Evolutionary conservation across 768 basidiomycete species (phyloP).

Genomic region (Hypholoma fasciculare): DNA sequence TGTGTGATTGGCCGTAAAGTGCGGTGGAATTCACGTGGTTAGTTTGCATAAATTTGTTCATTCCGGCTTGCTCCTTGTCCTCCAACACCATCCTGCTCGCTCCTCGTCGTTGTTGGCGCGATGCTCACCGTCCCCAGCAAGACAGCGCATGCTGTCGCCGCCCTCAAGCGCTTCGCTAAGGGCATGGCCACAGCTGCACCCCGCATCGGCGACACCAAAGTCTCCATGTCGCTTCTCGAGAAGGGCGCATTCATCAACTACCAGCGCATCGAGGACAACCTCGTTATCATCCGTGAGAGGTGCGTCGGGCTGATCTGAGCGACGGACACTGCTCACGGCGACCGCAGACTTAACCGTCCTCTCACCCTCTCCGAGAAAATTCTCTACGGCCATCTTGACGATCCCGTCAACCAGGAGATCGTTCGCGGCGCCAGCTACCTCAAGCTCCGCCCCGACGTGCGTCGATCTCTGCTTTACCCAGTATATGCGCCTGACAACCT

Average conservation of each 20-base stretch:
- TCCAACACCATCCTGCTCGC: conserved; percentile 25
- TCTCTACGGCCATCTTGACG: conserved; percentile 96
- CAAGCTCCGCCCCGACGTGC: conserved; percentile 95
- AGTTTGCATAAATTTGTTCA: conserved; percentile 38
- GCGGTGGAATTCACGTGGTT: conserved; percentile 38
- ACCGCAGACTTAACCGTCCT: conserved; percentile 76
- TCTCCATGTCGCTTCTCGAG: conserved; percentile 85
- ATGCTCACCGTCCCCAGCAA: conserved; percentile 63
- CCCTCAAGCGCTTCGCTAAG: conserved; percentile 51
- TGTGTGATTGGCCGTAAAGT: conserved; percentile 32
- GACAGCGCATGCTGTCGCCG: conserved; percentile 53
- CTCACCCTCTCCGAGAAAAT: conserved; percentile 96
- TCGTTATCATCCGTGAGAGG: conserved; percentile 84
- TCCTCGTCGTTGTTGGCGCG: conserved; percentile 38
- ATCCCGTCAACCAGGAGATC: conserved; percentile 89
- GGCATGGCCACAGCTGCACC: conserved; percentile 83
- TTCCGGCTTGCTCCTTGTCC: conserved; percentile 35
- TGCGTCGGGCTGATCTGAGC: conserved; percentile 25
- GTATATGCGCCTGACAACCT: conserved; percentile 2
- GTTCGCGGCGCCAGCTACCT: conserved; percentile 92
- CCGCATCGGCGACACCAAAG: conserved; percentile 87
- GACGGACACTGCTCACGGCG: conserved; percentile 7
- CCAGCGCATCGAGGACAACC: conserved; percentile 97
- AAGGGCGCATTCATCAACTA: conserved; percentile 88
- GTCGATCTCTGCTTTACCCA: conserved; percentile 29